Percentiles rank a stretch among this genome's conserved stretches.
Conservation (phyloP, 179 eudicot genomes). For the Carnegiea gigantea region DNA sequence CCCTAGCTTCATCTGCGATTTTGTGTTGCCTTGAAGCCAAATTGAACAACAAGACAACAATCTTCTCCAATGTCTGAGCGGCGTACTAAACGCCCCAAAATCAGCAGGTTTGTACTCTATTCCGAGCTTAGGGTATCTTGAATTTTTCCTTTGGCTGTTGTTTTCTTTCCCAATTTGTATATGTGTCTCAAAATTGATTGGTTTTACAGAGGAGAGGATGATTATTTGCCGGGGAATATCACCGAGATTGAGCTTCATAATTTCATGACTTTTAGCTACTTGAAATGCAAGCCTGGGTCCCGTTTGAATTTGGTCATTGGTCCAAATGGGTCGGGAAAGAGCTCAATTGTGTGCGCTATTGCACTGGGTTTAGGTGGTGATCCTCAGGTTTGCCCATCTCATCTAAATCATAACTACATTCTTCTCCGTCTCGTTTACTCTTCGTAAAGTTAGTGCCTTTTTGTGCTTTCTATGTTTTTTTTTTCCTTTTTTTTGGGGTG, state of each 20-base stretch:
- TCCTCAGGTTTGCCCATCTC: constrained; percentile 62
- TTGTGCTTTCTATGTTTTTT: not conserved
- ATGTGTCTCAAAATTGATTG: not conserved
- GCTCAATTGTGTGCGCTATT: constrained; percentile 93
- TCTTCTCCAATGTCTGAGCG: constrained; percentile 40
- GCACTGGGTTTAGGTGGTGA: constrained; percentile 97
- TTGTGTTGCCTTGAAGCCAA: not conserved
- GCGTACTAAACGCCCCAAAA: constrained; percentile 59
- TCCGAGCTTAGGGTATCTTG: constrained; percentile 8
- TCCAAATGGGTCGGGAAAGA: constrained; percentile 96
- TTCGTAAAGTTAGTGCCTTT: not conserved
- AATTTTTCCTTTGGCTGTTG: not conserved
- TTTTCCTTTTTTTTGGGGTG: too few relatives aligned
- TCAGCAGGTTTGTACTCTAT: constrained; percentile 42
- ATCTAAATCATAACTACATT: not conserved
- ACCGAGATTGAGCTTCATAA: constrained; percentile 79
- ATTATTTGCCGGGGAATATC: constrained; percentile 83
- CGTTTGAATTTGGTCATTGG: constrained; percentile 92
- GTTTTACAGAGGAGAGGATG: constrained; percentile 79
- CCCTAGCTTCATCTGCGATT: not conserved
- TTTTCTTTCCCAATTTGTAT: not conserved
- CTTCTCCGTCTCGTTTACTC: not conserved
- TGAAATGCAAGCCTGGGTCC: constrained; percentile 79
- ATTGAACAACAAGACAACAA: not conserved
- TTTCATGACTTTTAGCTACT: constrained; percentile 77